phyloP scores from a whole-genome alignment of 257 asterid genomes.

The Salvia splendens region DNA sequence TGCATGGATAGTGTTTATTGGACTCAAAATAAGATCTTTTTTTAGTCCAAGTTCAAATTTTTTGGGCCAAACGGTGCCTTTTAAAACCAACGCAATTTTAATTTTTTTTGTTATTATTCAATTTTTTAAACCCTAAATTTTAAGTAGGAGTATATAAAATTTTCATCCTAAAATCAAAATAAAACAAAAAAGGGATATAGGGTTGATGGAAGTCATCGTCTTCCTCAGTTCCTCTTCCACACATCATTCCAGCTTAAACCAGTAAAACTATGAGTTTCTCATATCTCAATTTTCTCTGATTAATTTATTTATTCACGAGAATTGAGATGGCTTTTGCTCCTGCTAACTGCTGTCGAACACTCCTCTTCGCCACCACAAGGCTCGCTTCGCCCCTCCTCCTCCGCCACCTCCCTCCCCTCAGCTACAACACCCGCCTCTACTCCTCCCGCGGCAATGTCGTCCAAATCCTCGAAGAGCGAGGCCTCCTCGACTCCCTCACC shows the following conservation, averaged over 20 bases:
- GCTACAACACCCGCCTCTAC: conserved; percentile 31
- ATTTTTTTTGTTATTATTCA: no score
- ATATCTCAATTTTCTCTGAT: not conserved
- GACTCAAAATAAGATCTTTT: no score
- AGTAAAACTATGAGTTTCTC: not conserved
- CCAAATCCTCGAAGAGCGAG: conserved; percentile 70
- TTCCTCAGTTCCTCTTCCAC: not conserved
- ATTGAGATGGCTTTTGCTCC: conserved; percentile 39
- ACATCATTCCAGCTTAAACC: not conserved
- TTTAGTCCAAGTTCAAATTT: no score
- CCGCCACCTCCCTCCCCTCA: conserved; percentile 23
- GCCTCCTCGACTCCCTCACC: conserved; percentile 76
- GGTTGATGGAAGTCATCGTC: not conserved
- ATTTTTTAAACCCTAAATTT: no score
- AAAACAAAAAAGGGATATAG: not conserved
- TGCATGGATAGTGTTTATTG: no score
- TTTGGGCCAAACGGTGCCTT: no score
- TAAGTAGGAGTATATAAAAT: no score
- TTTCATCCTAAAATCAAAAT: no score
- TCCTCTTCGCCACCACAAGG: conserved; percentile 30
- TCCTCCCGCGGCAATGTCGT: conserved; percentile 57
- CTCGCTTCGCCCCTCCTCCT: conserved; percentile 25
- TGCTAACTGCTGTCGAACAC: conserved; percentile 32
- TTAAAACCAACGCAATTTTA: no score
- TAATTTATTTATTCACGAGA: no score